Percentiles rank a stretch among this genome's conserved stretches.
Conservation (phyloP, 176 grass and related monocot genomes). For the Bothriochloa decipiens region DNA sequence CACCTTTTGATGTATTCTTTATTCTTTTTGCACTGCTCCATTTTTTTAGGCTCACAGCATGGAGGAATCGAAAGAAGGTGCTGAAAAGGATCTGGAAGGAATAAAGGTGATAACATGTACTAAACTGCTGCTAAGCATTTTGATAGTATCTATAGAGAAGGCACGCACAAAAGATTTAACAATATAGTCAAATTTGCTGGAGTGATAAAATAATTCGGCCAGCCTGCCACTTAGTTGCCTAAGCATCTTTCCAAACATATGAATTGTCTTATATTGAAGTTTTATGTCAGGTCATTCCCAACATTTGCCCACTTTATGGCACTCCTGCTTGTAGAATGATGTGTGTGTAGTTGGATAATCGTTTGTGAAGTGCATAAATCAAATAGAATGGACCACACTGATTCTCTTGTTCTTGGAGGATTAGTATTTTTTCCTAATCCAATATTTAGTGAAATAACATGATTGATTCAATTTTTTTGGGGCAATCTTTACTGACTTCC, state of each 20-base stretch:
- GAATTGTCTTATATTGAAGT: neutral
- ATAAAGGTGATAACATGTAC: conserved; percentile 13
- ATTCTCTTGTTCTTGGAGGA: neutral
- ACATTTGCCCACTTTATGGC: neutral
- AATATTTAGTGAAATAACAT: no score
- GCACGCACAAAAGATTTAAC: neutral
- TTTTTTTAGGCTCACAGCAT: conserved; percentile 28
- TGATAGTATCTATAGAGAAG: neutral
- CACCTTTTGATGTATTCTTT: neutral
- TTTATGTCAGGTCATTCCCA: no score
- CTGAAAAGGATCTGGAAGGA: conserved; percentile 30
- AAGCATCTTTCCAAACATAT: no score
- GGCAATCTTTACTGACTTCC: neutral
- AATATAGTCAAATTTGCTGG: no score
- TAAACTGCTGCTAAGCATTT: neutral
- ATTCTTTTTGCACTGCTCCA: neutral
- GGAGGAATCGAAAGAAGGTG: neutral
- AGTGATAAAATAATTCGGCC: no score
- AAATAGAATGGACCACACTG: neutral
- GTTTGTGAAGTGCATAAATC: neutral
- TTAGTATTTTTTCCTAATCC: neutral
- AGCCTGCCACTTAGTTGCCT: no score
- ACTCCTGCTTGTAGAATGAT: neutral
- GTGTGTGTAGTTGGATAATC: neutral
- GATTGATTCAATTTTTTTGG: no score